Conservation (phyloP, 768 basidiomycete genomes). For the Podaxis mareebaensis region DNA sequence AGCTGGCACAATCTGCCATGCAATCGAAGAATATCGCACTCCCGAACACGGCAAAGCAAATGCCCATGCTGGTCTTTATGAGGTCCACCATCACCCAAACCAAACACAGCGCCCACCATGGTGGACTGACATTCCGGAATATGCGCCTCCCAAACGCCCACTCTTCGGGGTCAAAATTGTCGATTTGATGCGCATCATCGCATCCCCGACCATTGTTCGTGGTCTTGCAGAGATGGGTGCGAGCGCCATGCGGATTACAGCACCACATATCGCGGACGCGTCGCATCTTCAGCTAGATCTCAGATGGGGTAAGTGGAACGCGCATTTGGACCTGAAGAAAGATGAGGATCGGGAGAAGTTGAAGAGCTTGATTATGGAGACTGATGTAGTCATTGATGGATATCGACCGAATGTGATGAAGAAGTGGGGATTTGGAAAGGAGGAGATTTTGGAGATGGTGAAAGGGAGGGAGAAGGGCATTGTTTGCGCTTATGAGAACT, state of each 20-base stretch:
- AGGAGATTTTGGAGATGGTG: constrained; percentile 26
- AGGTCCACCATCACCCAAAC: constrained; percentile 25
- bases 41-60: constrained; percentile 27
- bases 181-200: constrained; percentile 30
- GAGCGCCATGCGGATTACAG: constrained; percentile 28
- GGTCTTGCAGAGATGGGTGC: constrained; percentile 30
- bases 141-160: constrained; percentile 19
- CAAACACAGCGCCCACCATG: constrained; percentile 20
- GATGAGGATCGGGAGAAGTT: constrained; percentile 21
- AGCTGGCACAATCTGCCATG: constrained; percentile 25
- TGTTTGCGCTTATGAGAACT: constrained; percentile 28
- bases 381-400: constrained; percentile 31
- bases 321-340: constrained; percentile 26
- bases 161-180: constrained; percentile 28
- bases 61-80: constrained; percentile 26
- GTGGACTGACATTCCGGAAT: constrained; percentile 21
- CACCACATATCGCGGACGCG: constrained; percentile 26
- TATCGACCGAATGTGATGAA: constrained; percentile 30
- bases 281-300: constrained; percentile 23
- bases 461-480: constrained; percentile 23
- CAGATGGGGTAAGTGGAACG: constrained; percentile 30
- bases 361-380: constrained; percentile 23
- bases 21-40: constrained; percentile 23
- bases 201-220: constrained; percentile 23
- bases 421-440: constrained; percentile 31